Evolutionary conservation across 768 basidiomycete species (phyloP).

Genomic region (Amanita pallidorosea): DNA sequence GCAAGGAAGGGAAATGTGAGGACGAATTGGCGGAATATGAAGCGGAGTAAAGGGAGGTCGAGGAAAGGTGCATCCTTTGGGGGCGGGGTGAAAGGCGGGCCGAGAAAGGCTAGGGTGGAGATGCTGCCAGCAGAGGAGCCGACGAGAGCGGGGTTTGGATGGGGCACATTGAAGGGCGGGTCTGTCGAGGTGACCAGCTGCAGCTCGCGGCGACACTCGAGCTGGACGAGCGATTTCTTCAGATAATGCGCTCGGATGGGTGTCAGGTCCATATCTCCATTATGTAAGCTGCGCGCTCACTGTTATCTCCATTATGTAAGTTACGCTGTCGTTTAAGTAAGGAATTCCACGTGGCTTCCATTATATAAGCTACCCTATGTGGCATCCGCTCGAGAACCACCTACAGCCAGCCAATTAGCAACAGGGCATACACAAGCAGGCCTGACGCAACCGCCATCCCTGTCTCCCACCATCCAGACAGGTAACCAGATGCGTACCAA

Average conservation of each 20-base stretch:
- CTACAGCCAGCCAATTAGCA: conserved; percentile 28
- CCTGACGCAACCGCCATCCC: conserved; percentile 13
- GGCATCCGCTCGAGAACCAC: conserved; percentile 72
- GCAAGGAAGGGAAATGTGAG: conserved; percentile 94
- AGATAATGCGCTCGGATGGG: conserved; percentile 95
- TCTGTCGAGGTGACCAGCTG: conserved; percentile 41
- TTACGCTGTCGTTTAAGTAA: background rate
- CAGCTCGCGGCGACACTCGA: conserved; percentile 80
- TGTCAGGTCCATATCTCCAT: conserved; percentile 34
- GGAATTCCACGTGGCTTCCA: background rate
- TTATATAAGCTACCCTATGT: conserved; percentile 13
- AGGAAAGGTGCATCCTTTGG: conserved; percentile 44
- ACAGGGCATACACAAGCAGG: conserved; percentile 20
- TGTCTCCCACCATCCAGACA: conserved; percentile 2
- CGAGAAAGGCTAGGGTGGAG: conserved; percentile 78
- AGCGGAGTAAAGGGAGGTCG: conserved; percentile 83
- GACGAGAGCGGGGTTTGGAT: conserved; percentile 1
- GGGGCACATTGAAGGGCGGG: conserved; percentile 16
- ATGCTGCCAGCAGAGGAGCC: conserved; percentile 25
- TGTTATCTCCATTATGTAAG: background rate
- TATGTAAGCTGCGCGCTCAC: background rate
- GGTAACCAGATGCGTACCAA: conserved; percentile 27
- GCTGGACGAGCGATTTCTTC: conserved; percentile 87
- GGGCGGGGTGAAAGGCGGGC: conserved; percentile 73
- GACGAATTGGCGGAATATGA: conserved; percentile 86